These are phyloP conservation scores for Chaetoceros tenuissimus DNA, from an alignment of 108 stramenopile species.

Conservation along the genomic window DNA sequence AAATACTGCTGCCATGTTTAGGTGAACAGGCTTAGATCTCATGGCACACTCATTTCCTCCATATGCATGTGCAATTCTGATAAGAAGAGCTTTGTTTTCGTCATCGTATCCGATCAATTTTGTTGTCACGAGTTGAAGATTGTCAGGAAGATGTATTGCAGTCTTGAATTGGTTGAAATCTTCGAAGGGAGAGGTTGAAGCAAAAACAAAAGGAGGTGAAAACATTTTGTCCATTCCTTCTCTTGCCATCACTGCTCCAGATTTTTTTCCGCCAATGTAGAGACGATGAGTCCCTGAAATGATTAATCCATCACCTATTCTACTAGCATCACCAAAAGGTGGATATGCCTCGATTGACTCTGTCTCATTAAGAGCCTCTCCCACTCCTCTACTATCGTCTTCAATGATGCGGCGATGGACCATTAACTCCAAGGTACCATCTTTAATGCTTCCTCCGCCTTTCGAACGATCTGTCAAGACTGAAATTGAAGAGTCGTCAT, in stretches of 20 bases:
- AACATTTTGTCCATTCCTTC: constrained; percentile 69
- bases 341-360: constrained; percentile 69
- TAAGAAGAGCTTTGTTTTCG: not conserved
- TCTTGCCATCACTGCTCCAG: constrained; percentile 50
- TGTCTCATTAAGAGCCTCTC: constrained; percentile 82
- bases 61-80: not conserved
- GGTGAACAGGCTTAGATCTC: not conserved
- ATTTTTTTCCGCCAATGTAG: constrained; percentile 37
- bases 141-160: not conserved
- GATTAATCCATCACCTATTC: constrained; percentile 73
- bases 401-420: constrained; percentile 77
- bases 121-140: not conserved
- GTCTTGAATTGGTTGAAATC: not conserved
- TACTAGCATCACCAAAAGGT: constrained; percentile 72
- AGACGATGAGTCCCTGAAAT: constrained; percentile 83
- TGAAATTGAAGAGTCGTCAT: constrained; percentile 43
- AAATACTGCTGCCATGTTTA: not conserved
- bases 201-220: constrained; percentile 62
- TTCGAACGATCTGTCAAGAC: constrained; percentile 83
- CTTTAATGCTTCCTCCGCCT: constrained; percentile 75
- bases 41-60: not conserved
- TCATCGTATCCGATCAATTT: not conserved
- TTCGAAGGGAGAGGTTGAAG: constrained; percentile 31
- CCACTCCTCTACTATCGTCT: constrained; percentile 69
- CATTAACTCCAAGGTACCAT: constrained; percentile 90